A percentile compares a stretch with the other conserved stretches of the same genome.
These are phyloP conservation scores for Pythium vanterpoolii DNA, from an alignment of 352 stramenopile species.

Conservation along the genomic window DNA sequence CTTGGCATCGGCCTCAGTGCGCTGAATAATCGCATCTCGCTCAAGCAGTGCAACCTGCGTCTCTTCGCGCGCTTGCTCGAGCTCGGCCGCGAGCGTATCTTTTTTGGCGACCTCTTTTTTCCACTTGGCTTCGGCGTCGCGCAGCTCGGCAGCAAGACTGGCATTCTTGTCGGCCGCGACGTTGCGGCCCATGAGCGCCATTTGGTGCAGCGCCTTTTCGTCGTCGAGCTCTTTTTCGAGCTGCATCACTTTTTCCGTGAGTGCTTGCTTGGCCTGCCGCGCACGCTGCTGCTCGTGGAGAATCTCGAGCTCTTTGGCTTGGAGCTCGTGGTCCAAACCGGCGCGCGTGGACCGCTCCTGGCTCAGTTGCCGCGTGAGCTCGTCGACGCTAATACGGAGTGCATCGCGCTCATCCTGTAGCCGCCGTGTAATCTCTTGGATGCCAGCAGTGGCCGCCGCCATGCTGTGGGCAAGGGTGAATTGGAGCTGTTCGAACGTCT, in stretches of 20 bases:
- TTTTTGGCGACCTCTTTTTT: conserved; percentile 66
- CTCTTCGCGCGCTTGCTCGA: conserved; percentile 50
- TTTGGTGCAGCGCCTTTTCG: conserved; percentile 46
- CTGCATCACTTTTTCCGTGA: conserved; percentile 41
- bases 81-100: conserved; percentile 45
- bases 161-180: conserved; percentile 54
- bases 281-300: conserved; percentile 61
- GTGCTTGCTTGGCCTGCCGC: conserved; percentile 43
- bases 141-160: conserved; percentile 42
- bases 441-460: conserved; percentile 6
- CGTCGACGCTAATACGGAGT: conserved; percentile 43
- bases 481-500: conserved; percentile 1
- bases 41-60: conserved; percentile 37
- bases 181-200: conserved; percentile 47
- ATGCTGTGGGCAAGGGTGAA: neutral
- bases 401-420: conserved; percentile 63
- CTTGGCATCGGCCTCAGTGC: conserved; percentile 67
- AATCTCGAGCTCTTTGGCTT: conserved; percentile 66
- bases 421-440: conserved; percentile 56
- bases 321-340: conserved; percentile 54
- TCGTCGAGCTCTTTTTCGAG: conserved; percentile 66
- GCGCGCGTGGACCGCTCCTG: conserved; percentile 34
- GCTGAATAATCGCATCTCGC: conserved; percentile 55
- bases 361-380: conserved; percentile 41
- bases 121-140: conserved; percentile 50